Evolutionary conservation across 2,329 filamentous ascomycete species (phyloP).

Genomic region (Trichoderma semiorbis): DNA sequence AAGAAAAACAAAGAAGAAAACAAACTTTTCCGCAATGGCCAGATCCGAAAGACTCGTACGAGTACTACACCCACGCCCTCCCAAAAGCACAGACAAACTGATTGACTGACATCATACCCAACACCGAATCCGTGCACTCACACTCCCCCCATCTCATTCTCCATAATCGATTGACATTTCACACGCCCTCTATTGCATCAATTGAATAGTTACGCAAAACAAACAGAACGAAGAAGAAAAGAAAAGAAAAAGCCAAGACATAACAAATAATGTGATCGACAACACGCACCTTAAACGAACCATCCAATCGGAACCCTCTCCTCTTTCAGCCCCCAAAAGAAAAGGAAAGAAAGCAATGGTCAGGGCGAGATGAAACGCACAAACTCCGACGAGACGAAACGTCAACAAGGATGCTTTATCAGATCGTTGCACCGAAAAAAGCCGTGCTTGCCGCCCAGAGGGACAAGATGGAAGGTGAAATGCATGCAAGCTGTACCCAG

Average conservation of each 20-base stretch:
- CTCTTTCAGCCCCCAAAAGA: background rate
- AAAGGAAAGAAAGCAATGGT: background rate
- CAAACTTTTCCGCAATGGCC: background rate
- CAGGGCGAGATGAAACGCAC: background rate
- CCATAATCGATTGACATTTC: background rate
- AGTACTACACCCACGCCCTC: background rate
- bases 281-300: background rate
- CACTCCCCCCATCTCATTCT: background rate
- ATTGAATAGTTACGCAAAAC: background rate
- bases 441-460: background rate
- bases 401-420: background rate
- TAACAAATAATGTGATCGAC: background rate
- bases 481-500: background rate
- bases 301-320: background rate
- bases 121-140: background rate
- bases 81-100: background rate
- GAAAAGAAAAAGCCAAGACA: background rate
- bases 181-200: background rate
- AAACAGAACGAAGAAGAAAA: background rate
- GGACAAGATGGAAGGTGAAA: background rate
- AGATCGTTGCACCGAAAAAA: background rate
- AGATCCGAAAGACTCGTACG: background rate
- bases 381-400: background rate
- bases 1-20: background rate
- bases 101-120: background rate